Percentiles rank a stretch among this genome's conserved stretches.
Conservation (phyloP, 345 rosid genomes). For the Melastoma malabathricum region DNA sequence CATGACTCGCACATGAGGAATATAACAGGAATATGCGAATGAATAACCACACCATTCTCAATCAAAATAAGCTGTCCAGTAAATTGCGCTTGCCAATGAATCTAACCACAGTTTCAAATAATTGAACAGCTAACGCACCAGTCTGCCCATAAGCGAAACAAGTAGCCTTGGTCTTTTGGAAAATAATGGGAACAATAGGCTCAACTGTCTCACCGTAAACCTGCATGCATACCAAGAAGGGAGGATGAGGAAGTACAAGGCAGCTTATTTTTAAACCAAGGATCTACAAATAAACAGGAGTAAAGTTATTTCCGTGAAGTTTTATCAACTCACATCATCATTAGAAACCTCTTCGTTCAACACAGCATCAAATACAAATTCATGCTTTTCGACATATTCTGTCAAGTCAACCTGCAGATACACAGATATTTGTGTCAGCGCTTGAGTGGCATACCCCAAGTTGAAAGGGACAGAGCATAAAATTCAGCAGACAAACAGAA, state of each 20-base stretch:
- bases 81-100: too few relatives aligned
- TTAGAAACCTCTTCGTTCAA: slow-evolving; percentile 37
- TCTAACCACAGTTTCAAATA: too few relatives aligned
- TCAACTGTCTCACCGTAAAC: slow-evolving; percentile 46
- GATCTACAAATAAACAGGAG: background rate
- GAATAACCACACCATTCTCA: too few relatives aligned
- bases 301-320: background rate
- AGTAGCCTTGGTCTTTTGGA: slow-evolving; percentile 45
- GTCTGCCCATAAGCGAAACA: slow-evolving; percentile 60
- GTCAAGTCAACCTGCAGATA: slow-evolving; percentile 43
- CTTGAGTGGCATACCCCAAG: background rate
- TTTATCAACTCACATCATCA: slow-evolving; percentile 28
- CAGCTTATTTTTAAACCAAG: background rate
- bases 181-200: slow-evolving; percentile 43
- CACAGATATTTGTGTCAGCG: background rate
- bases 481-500: background rate
- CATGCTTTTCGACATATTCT: slow-evolving; percentile 51
- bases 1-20: too few relatives aligned
- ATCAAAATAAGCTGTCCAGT: too few relatives aligned
- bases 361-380: slow-evolving; percentile 45
- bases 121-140: slow-evolving; percentile 14
- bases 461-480: slow-evolving; percentile 1
- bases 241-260: slow-evolving; percentile 3
- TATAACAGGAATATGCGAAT: too few relatives aligned
- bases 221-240: slow-evolving; percentile 6